phyloP scores from a whole-genome alignment of 1,139 yeast genomes.

The Yamadazyma membranifaciens region DNA sequence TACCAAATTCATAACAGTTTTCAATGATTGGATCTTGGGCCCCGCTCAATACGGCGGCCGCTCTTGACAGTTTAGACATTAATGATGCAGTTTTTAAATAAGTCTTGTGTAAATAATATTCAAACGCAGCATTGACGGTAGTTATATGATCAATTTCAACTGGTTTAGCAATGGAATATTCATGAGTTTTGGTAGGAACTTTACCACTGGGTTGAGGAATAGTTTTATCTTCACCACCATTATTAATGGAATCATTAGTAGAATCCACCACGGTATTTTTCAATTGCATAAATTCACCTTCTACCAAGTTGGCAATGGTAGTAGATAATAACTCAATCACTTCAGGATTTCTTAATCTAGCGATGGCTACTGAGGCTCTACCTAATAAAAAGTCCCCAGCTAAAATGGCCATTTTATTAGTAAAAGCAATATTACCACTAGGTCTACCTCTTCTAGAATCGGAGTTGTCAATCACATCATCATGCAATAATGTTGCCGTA shows the following conservation, averaged over 20 bases:
- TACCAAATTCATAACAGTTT: constrained; percentile 85
- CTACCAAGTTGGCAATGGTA: constrained; percentile 93
- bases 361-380: constrained; percentile 93
- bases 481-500: constrained; percentile 94
- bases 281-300: constrained; percentile 98
- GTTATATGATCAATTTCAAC: constrained; percentile 57
- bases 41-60: constrained; percentile 92
- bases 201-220: constrained; percentile 66
- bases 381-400: constrained; percentile 97
- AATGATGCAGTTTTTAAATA: constrained; percentile 92
- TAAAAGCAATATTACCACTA: constrained; percentile 89
- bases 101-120: constrained; percentile 91
- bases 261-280: constrained; percentile 73
- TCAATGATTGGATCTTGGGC: constrained; percentile 73
- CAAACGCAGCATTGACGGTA: constrained; percentile 83
- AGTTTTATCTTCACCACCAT: constrained; percentile 47
- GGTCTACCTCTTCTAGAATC: constrained; percentile 90
- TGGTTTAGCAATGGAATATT: constrained; percentile 50
- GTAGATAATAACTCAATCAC: constrained; percentile 94
- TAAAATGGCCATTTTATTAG: constrained; percentile 94
- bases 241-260: constrained; percentile 44
- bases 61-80: constrained; percentile 92
- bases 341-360: constrained; percentile 92
- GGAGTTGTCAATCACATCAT: constrained; percentile 93
- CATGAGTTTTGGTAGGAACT: constrained; percentile 59